Evolutionary conservation across 345 rosid genomes (phyloP).

Genomic region (Arabis hirsuta): DNA sequence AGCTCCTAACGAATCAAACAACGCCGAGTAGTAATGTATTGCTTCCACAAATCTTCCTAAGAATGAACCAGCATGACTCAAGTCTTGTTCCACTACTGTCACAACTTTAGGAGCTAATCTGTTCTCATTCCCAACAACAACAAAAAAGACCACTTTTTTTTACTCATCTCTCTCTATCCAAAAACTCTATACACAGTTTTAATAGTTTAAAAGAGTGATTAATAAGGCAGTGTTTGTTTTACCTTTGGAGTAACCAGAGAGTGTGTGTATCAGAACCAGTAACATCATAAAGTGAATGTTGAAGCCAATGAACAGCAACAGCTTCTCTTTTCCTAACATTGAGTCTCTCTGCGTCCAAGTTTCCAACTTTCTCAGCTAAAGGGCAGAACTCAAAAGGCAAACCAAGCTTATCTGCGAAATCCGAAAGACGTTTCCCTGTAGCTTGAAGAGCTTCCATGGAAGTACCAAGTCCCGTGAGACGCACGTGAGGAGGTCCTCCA

Average conservation of each 20-base stretch:
- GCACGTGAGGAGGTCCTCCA: constrained; percentile 93
- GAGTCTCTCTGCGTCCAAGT: constrained; percentile 74
- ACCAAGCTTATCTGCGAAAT: constrained; percentile 87
- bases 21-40: constrained; percentile 94
- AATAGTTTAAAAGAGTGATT: no score
- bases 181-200: background rate
- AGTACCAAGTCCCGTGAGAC: constrained; percentile 92
- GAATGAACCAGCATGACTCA: constrained; percentile 92
- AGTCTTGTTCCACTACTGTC: constrained; percentile 95
- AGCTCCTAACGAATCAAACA: constrained; percentile 92
- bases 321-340: constrained; percentile 88
- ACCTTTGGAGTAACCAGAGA: constrained; percentile 90
- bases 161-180: background rate
- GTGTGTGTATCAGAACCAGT: constrained; percentile 93
- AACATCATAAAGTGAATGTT: constrained; percentile 96
- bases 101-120: constrained; percentile 97
- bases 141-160: constrained; percentile 21
- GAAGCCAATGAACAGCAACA: constrained; percentile 97
- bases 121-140: constrained; percentile 31
- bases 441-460: constrained; percentile 90
- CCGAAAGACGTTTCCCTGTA: constrained; percentile 88
- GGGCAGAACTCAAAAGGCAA: constrained; percentile 89
- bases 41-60: constrained; percentile 97
- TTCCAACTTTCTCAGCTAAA: constrained; percentile 86
- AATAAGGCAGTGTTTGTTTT: constrained; percentile 29